phyloP scores from a whole-genome alignment of 176 grass and related monocot genomes.

The Triticum turgidum region DNA sequence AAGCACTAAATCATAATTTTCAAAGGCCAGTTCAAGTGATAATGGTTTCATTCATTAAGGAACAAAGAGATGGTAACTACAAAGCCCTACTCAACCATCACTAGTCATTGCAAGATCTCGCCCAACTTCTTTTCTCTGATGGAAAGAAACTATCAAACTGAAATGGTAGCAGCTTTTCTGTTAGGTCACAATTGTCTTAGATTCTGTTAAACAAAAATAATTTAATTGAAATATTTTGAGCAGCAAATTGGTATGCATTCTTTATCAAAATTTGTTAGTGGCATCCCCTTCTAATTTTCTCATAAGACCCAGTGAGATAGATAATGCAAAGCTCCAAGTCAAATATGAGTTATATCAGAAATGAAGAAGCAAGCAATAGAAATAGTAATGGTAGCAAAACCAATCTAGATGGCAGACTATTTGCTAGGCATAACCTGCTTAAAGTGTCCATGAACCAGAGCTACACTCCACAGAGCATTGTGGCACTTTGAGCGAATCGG shows the following conservation, averaged over 20 bases:
- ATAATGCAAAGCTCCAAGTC: neutral
- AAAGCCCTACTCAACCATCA: neutral
- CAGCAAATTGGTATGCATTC: neutral
- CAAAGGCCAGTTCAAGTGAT: constrained; percentile 11
- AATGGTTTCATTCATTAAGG: constrained; percentile 11
- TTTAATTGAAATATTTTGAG: neutral
- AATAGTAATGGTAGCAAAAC: neutral
- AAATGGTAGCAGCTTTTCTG: constrained; percentile 8
- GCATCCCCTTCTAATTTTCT: neutral
- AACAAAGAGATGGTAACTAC: constrained; percentile 11
- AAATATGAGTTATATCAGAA: constrained; percentile 8
- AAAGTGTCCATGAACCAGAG: constrained; percentile 94
- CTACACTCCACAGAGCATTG: constrained; percentile 89
- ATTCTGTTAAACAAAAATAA: constrained; percentile 4
- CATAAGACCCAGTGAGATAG: neutral
- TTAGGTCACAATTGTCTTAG: neutral
- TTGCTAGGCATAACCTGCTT: constrained; percentile 70
- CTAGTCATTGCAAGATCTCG: neutral
- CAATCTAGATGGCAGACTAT: neutral
- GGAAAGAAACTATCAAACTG: neutral
- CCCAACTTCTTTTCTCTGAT: constrained; percentile 14
- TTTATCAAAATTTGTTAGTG: neutral
- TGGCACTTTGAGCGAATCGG: constrained; percentile 78
- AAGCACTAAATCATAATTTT: constrained; percentile 11
- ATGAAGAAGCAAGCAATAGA: constrained; percentile 3